Evolutionary conservation across 805 yeast genomes (phyloP).

Genomic region (Cephaloascus albidus): DNA sequence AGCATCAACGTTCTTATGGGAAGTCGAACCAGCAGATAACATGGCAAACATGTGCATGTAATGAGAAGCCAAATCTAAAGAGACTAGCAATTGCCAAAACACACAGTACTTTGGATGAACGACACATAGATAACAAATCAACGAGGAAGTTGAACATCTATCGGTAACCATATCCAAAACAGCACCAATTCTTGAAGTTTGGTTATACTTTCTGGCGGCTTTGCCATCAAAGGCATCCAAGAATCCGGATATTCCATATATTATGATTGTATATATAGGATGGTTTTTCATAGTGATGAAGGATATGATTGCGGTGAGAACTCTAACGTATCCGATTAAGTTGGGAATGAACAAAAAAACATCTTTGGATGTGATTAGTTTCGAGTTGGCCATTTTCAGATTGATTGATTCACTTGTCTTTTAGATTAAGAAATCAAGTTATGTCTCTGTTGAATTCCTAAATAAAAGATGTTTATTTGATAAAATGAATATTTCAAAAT

Average conservation of each 20-base stretch:
- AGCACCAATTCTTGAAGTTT: conserved; percentile 90
- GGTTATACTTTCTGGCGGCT: conserved; percentile 84
- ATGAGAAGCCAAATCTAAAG: conserved; percentile 85
- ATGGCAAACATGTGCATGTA: conserved; percentile 99
- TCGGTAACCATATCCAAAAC: conserved; percentile 98
- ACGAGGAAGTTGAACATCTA: conserved; percentile 91
- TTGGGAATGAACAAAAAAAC: conserved; percentile 83
- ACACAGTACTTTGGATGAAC: conserved; percentile 64
- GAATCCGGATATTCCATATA: conserved; percentile 83
- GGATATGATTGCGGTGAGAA: conserved; percentile 72
- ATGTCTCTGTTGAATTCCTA: too few species aligned
- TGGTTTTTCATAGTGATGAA: conserved; percentile 75
- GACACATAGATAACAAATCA: conserved; percentile 77
- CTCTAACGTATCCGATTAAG: conserved; percentile 82
- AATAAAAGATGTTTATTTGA: too few species aligned
- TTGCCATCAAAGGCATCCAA: conserved; percentile 95
- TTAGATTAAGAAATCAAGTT: too few species aligned
- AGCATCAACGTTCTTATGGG: conserved; percentile 77
- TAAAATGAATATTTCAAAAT: too few species aligned
- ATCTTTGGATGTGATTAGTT: conserved; percentile 28
- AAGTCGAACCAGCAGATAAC: conserved; percentile 63
- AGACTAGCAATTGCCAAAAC: conserved; percentile 74
- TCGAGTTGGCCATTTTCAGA: conserved; percentile 5
- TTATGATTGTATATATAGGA: conserved; percentile 66
- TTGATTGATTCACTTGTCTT: too few species aligned